Conservation (phyloP, 495 filamentous ascomycete species). For the Penicillium arizonense region DNA sequence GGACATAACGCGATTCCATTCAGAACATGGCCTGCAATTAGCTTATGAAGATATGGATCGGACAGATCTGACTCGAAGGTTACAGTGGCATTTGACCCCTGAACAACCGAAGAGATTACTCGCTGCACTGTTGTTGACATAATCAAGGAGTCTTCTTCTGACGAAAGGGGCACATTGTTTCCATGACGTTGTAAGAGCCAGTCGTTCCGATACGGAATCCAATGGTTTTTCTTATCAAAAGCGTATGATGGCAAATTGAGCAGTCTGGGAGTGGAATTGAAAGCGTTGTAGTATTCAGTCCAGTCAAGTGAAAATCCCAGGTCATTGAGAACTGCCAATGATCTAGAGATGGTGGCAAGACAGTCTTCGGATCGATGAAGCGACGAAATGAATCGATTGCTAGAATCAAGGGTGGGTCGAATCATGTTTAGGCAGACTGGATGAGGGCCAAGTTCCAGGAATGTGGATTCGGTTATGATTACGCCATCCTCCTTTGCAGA, state of each 20-base stretch:
- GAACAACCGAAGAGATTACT: neutral
- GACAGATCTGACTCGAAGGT: neutral
- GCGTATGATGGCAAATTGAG: constrained; percentile 64
- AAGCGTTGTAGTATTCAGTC: constrained; percentile 65
- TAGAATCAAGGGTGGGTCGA: neutral
- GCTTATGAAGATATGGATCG: neutral
- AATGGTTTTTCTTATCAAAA: constrained; percentile 35
- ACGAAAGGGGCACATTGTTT: neutral
- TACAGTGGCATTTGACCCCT: neutral
- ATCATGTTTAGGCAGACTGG: neutral
- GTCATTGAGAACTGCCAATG: neutral
- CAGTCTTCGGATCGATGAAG: neutral
- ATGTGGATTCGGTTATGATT: neutral
- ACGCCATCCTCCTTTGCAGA: neutral
- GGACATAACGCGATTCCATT: neutral
- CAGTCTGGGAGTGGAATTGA: constrained; percentile 45
- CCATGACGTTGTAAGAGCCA: constrained; percentile 11
- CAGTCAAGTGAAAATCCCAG: constrained; percentile 58
- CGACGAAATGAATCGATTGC: neutral
- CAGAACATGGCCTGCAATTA: neutral
- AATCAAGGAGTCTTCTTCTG: neutral
- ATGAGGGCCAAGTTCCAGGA: neutral
- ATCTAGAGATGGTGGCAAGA: neutral
- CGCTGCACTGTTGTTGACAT: neutral
- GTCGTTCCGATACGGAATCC: constrained; percentile 33